Evolutionary conservation across 2,329 filamentous ascomycete species (phyloP).

Genomic region (Akanthomyces muscarius): DNA sequence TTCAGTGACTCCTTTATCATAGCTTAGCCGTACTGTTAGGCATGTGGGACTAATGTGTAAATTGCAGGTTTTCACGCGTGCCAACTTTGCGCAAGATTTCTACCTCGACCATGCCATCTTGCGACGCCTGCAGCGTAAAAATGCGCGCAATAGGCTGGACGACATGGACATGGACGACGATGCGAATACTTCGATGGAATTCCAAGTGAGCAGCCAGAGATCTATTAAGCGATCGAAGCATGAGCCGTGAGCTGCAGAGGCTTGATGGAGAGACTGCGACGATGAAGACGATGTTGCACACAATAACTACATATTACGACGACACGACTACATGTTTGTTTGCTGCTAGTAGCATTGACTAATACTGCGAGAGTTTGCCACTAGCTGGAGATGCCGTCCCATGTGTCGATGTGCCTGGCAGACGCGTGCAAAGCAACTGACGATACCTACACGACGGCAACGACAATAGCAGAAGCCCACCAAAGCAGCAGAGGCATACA

Average conservation of each 20-base stretch:
- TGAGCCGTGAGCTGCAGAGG: constrained; percentile 5
- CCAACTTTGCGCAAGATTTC: constrained; percentile 44
- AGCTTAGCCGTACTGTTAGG: not conserved
- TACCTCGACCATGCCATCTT: constrained; percentile 52
- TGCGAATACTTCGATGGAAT: constrained; percentile 23
- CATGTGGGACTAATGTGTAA: not conserved
- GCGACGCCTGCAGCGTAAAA: constrained; percentile 54
- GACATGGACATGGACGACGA: constrained; percentile 36
- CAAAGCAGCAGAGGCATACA: no score
- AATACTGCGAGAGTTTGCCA: not conserved
- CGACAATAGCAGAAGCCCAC: not conserved
- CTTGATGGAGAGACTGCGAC: not conserved
- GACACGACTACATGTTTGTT: not conserved
- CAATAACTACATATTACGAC: not conserved
- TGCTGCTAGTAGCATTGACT: not conserved
- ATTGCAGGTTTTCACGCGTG: constrained; percentile 43
- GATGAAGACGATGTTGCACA: not conserved
- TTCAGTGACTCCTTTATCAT: not conserved
- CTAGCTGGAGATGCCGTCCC: not conserved
- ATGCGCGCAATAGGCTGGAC: constrained; percentile 40
- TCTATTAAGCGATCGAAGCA: not conserved
- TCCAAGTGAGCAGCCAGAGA: constrained; percentile 3
- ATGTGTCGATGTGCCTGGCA: not conserved
- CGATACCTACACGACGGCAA: not conserved
- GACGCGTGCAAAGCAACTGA: not conserved